Percentiles rank a stretch among this genome's conserved stretches.
Evolutionary conservation across 768 basidiomycete species (phyloP).

Genomic region (Tylopilus rubrobrunneus): DNA sequence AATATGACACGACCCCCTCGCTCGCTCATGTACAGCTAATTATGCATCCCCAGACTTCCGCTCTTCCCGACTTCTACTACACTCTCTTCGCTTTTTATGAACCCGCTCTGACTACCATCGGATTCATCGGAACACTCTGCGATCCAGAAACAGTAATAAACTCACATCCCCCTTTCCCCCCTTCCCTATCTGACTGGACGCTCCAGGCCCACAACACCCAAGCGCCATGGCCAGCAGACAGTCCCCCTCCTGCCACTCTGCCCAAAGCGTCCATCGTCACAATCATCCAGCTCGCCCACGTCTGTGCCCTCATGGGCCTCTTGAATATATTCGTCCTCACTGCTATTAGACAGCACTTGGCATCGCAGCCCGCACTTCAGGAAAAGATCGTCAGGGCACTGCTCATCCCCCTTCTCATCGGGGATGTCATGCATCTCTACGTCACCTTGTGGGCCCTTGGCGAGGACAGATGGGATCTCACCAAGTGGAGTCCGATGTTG

Average conservation of each 20-base stretch:
- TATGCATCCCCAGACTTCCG: conserved; percentile 48
- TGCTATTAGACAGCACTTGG: conserved; percentile 57
- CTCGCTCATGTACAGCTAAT: background rate
- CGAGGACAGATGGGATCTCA: conserved; percentile 60
- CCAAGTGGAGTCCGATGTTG: conserved; percentile 64
- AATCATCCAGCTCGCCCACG: conserved; percentile 71
- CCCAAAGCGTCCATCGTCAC: conserved; percentile 66
- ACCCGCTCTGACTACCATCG: conserved; percentile 59
- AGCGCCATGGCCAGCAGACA: conserved; percentile 62
- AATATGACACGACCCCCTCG: too few relatives aligned
- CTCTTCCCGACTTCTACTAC: conserved; percentile 72
- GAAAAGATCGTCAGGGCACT: conserved; percentile 66
- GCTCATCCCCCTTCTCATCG: conserved; percentile 64
- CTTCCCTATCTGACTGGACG: background rate
- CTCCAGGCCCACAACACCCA: conserved; percentile 66
- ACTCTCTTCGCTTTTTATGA: conserved; percentile 72
- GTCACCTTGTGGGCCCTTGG: conserved; percentile 75
- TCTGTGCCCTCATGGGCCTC: conserved; percentile 69
- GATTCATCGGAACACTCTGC: conserved; percentile 61
- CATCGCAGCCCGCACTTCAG: conserved; percentile 56
- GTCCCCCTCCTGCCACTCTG: conserved; percentile 44
- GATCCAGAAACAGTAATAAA: conserved; percentile 59
- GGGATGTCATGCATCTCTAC: conserved; percentile 62
- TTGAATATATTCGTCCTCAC: conserved; percentile 66
- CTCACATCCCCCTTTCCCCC: background rate